Percentiles rank a stretch among this genome's conserved stretches.
phyloP scores from a whole-genome alignment of 2,329 filamentous ascomycete genomes.

The Stachybotrys chlorohalonatus region DNA sequence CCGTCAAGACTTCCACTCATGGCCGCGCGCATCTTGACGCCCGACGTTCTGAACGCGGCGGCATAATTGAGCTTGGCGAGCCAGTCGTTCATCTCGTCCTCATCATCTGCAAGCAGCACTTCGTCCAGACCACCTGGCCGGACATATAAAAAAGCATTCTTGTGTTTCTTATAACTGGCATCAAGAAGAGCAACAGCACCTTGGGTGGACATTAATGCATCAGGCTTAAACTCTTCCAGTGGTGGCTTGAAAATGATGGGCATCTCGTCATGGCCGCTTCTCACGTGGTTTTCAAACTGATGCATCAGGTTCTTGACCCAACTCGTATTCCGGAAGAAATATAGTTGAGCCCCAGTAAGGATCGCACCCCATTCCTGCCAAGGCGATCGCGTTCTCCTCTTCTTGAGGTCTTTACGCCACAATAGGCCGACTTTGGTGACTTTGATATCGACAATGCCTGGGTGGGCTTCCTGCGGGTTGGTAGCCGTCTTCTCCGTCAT shows the following conservation, averaged over 20 bases:
- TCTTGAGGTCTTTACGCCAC: conserved; percentile 91
- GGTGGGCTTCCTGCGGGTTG: conserved; percentile 79
- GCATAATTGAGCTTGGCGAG: conserved; percentile 93
- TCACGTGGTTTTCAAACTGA: conserved; percentile 77
- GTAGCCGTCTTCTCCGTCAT: conserved; percentile 78
- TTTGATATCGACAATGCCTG: conserved; percentile 93
- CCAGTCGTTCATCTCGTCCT: conserved; percentile 94
- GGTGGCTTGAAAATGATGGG: conserved; percentile 88
- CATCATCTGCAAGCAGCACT: conserved; percentile 80
- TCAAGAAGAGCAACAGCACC: conserved; percentile 85
- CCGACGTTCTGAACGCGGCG: conserved; percentile 84
- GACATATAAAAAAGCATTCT: conserved; percentile 88
- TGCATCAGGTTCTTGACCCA: conserved; percentile 90
- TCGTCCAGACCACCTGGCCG: conserved; percentile 82
- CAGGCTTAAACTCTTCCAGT: conserved; percentile 84
- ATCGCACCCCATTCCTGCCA: conserved; percentile 99
- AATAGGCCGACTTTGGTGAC: conserved; percentile 91
- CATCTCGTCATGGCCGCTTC: conserved; percentile 62
- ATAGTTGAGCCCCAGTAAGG: conserved; percentile 91
- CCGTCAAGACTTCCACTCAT: conserved; percentile 79
- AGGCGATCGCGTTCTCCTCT: conserved; percentile 86
- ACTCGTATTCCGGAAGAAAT: conserved; percentile 86
- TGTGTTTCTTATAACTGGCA: conserved; percentile 84
- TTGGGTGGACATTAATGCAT: conserved; percentile 87
- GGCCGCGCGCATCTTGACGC: conserved; percentile 82